Evolutionary conservation across 2,329 filamentous ascomycete genomes (phyloP).

Genomic region (Pestalotiopsis sp.): DNA sequence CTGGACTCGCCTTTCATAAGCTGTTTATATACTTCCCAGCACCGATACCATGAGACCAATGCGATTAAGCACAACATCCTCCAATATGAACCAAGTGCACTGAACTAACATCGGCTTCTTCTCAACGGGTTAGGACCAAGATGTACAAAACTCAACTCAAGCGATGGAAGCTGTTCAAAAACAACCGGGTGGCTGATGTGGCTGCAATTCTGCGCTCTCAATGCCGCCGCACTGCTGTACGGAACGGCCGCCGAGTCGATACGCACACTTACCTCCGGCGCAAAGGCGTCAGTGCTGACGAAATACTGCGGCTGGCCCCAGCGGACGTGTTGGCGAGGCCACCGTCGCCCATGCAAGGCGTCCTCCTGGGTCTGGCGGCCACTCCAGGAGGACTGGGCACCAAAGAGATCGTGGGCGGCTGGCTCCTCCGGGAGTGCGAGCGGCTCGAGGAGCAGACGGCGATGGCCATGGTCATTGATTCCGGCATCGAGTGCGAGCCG

Average conservation of each 20-base stretch:
- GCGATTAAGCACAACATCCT: too few relatives aligned
- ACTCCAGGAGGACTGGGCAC: conserved; percentile 27
- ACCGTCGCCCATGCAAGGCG: conserved; percentile 21
- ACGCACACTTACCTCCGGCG: conserved; percentile 30
- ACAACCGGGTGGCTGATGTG: conserved; percentile 32
- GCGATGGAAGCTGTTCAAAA: conserved; percentile 35
- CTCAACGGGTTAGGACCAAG: conserved; percentile 23
- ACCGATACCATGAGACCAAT: neutral
- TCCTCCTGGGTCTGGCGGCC: conserved; percentile 4
- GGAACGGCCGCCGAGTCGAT: conserved; percentile 30
- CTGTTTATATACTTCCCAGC: neutral
- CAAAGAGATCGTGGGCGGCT: conserved; percentile 22
- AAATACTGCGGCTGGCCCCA: conserved; percentile 26
- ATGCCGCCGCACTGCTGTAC: conserved; percentile 26
- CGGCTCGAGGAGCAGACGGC: neutral
- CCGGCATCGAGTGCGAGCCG: neutral
- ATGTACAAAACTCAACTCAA: conserved; percentile 36
- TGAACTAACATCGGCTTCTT: neutral
- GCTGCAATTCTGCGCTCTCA: conserved; percentile 30
- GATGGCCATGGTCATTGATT: neutral
- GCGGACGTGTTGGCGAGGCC: conserved; percentile 17
- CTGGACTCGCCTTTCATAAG: conserved; percentile 4
- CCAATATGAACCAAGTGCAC: neutral
- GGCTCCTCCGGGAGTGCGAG: conserved; percentile 20
- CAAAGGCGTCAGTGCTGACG: conserved; percentile 28